phyloP scores from a whole-genome alignment of 495 filamentous ascomycete species.

The Talaromyces adpressus region DNA sequence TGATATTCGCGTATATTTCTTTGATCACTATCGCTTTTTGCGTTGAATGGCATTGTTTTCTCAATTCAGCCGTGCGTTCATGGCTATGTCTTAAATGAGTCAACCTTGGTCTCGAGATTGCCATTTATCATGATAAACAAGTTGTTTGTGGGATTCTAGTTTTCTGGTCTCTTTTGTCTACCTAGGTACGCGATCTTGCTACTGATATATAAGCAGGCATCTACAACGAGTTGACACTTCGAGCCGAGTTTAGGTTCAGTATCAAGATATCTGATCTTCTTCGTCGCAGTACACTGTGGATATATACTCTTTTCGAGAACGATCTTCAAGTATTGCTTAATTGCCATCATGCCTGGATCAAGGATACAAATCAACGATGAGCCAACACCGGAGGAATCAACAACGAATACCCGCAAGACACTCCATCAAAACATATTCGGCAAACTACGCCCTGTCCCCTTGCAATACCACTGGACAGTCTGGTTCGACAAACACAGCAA shows the following conservation, averaged over 20 bases:
- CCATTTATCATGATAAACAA: neutral
- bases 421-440: constrained; percentile 32
- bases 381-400: neutral
- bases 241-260: neutral
- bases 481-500: constrained; percentile 48
- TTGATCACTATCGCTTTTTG: neutral
- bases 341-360: neutral
- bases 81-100: neutral
- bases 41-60: neutral
- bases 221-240: neutral
- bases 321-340: neutral
- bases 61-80: neutral
- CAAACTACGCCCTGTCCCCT: constrained; percentile 42
- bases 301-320: neutral
- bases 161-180: neutral
- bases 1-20: neutral
- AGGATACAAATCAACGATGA: constrained; percentile 1
- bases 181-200: neutral
- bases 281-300: neutral
- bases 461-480: constrained; percentile 51
- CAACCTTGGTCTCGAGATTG: neutral
- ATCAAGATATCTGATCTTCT: neutral
- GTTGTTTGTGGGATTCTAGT: neutral
- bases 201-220: neutral
- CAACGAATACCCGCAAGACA: constrained; percentile 20